Evolutionary conservation across 495 filamentous ascomycete species (phyloP).

Genomic region (Podospora pseudocomata): DNA sequence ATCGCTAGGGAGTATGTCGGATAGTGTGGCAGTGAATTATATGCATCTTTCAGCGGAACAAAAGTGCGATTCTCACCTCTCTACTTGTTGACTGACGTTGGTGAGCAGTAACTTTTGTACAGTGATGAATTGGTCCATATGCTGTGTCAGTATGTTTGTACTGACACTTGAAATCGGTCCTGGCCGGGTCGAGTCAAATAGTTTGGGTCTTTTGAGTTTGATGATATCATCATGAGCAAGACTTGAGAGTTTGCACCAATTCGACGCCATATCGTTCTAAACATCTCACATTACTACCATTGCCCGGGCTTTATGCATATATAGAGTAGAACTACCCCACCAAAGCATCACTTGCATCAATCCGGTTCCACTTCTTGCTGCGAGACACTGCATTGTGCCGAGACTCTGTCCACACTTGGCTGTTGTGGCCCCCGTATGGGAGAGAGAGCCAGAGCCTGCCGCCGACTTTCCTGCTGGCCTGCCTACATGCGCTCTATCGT

Average conservation of each 20-base stretch:
- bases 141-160: neutral
- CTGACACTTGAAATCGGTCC: neutral
- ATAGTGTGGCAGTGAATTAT: neutral
- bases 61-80: neutral
- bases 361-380: neutral
- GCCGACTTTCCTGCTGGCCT: neutral
- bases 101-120: neutral
- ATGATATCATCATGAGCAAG: neutral
- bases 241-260: neutral
- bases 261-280: neutral
- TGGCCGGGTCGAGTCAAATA: neutral
- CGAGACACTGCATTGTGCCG: neutral
- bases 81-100: neutral
- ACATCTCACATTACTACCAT: neutral
- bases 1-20: conserved; percentile 19
- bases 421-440: neutral
- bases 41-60: neutral
- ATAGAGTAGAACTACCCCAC: neutral
- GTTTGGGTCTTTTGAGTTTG: neutral
- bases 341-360: neutral
- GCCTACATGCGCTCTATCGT: neutral
- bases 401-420: conserved; percentile 1
- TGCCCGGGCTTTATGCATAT: neutral
- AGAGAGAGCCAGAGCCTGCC: too few species aligned
- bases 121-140: neutral